phyloP scores from a whole-genome alignment of 2,329 filamentous ascomycete species.

The Pseudonectria foliicola region DNA sequence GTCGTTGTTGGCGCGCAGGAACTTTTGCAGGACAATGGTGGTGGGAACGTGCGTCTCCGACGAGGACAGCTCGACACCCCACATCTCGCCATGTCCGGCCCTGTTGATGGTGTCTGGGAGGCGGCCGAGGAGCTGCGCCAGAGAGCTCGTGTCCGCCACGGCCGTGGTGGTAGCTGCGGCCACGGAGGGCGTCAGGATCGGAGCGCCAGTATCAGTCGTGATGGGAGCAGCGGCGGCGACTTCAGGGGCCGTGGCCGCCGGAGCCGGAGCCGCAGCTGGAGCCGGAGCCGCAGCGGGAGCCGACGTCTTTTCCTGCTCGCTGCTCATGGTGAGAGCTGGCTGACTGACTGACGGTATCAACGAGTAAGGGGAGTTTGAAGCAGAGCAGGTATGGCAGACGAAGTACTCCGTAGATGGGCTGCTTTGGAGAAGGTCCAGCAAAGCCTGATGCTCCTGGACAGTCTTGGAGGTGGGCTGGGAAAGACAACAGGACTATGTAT shows the following conservation, averaged over 20 bases:
- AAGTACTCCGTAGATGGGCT: too few species aligned
- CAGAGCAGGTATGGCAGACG: too few species aligned
- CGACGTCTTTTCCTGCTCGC: slow-evolving; percentile 21
- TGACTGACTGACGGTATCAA: neutral
- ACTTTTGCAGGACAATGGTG: slow-evolving; percentile 84
- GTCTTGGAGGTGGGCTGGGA: too few species aligned
- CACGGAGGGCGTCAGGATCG: slow-evolving; percentile 8
- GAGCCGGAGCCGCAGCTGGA: slow-evolving; percentile 1
- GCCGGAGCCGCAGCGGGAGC: slow-evolving; percentile 7
- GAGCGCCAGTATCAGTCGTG: slow-evolving; percentile 5
- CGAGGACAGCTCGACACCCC: slow-evolving; percentile 63
- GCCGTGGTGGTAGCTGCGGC: slow-evolving; percentile 7
- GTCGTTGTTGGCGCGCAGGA: slow-evolving; percentile 80
- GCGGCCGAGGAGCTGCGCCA: slow-evolving; percentile 50
- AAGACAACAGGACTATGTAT: too few species aligned
- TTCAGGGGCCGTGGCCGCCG: slow-evolving; percentile 2
- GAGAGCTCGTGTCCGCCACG: slow-evolving; percentile 25
- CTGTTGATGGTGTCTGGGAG: slow-evolving; percentile 51
- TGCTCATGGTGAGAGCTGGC: slow-evolving; percentile 23
- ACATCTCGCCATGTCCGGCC: slow-evolving; percentile 69
- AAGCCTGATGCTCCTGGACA: too few species aligned
- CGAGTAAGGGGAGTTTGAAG: slow-evolving; percentile 4
- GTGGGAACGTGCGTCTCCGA: slow-evolving; percentile 58
- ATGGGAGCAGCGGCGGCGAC: slow-evolving; percentile 11
- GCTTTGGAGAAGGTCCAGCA: slow-evolving; percentile 4